phyloP scores from a whole-genome alignment of 2,329 filamentous ascomycete genomes.

The Dothideomycetes sp. region DNA sequence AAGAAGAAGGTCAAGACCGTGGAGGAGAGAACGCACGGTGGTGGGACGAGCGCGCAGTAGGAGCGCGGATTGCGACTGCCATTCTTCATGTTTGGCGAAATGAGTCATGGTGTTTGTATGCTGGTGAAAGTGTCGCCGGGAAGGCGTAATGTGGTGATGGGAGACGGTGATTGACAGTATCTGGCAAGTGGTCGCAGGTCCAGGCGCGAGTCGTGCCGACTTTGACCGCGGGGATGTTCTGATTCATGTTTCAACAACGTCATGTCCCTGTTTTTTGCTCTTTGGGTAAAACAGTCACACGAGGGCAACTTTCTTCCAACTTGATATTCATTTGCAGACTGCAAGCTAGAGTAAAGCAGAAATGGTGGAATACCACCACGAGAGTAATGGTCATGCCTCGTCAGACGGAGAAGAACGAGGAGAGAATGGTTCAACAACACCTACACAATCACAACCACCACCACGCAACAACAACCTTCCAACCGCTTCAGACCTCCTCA shows the following conservation, averaged over 20 bases:
- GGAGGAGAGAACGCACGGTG: conserved; percentile 50
- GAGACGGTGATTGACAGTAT: too few species aligned
- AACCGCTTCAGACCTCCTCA: conserved; percentile 23
- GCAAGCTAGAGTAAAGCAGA: too few species aligned
- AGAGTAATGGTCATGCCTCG: too few species aligned
- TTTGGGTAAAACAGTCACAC: too few species aligned
- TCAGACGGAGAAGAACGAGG: not conserved
- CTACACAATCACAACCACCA: not conserved
- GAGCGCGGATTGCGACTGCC: conserved; percentile 78
- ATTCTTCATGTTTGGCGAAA: conserved; percentile 75
- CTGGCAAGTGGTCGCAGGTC: not conserved
- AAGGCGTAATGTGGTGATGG: not conserved
- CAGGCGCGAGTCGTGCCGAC: not conserved
- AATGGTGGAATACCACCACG: too few species aligned
- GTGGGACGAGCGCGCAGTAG: conserved; percentile 79
- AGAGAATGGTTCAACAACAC: not conserved
- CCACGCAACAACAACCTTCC: not conserved
- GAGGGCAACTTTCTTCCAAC: not conserved
- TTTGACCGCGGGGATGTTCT: not conserved
- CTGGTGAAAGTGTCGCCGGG: not conserved
- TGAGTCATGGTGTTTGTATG: conserved; percentile 64
- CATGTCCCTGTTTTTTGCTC: too few species aligned
- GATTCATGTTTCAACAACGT: not conserved
- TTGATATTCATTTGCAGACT: too few species aligned
- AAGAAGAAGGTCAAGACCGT: not conserved